phyloP scores from a whole-genome alignment of 2,329 filamentous ascomycete species.

The Scedosporium dehoogii region DNA sequence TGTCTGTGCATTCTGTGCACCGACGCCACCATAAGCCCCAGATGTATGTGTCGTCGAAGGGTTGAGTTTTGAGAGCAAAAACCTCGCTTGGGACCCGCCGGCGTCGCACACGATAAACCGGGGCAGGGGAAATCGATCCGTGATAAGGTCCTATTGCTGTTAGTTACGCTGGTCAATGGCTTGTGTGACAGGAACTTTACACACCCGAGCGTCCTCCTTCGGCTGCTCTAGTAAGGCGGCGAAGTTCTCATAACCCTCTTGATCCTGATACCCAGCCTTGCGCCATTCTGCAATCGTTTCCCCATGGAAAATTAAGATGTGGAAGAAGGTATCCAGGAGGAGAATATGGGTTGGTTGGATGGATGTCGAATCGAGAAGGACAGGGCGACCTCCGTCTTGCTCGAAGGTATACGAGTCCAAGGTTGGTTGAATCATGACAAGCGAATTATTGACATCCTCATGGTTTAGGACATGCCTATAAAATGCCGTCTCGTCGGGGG shows the following conservation, averaged over 20 bases:
- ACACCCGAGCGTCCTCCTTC: conserved; percentile 89
- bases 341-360: conserved; percentile 92
- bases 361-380: conserved; percentile 91
- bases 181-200: conserved; percentile 19
- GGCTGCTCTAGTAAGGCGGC: conserved; percentile 77
- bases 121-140: conserved; percentile 94
- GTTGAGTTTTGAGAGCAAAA: conserved; percentile 93
- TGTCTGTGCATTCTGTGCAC: conserved; percentile 80
- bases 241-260: conserved; percentile 98
- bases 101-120: conserved; percentile 98
- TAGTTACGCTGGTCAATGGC: conserved; percentile 13
- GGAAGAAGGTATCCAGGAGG: conserved; percentile 96
- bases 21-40: conserved; percentile 80
- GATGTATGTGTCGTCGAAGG: conserved; percentile 95
- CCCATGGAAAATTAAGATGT: conserved; percentile 97
- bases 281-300: conserved; percentile 98
- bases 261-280: conserved; percentile 94
- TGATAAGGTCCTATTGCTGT: conserved; percentile 69
- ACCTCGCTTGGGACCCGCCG: conserved; percentile 95
- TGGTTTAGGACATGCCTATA: conserved; percentile 95
- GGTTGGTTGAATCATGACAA: conserved; percentile 98
- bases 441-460: conserved; percentile 90
- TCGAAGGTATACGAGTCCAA: conserved; percentile 96
- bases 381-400: conserved; percentile 82
- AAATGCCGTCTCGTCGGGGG: conserved; percentile 97